Conservation (phyloP, 768 basidiomycete species). For the Macrolepiota fuliginosa region DNA sequence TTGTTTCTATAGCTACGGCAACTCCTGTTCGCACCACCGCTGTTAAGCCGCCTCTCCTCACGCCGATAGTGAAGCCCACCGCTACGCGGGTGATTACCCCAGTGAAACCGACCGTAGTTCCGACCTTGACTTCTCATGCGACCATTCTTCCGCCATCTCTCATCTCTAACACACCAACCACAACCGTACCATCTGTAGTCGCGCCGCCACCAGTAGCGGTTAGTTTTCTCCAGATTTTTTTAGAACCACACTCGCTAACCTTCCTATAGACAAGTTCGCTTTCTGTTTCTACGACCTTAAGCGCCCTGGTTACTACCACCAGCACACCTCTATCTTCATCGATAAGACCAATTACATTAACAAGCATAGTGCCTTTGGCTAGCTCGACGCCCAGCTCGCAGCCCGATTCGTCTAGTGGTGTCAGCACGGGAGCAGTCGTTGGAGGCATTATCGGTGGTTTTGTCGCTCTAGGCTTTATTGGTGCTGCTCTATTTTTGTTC, state of each 20-base stretch:
- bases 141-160: background rate
- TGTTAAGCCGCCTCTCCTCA: background rate
- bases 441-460: slow-evolving; percentile 10
- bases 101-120: background rate
- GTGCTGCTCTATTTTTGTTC: slow-evolving; percentile 5
- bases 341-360: background rate
- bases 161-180: background rate
- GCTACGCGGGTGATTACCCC: background rate
- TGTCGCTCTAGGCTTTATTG: slow-evolving; percentile 6
- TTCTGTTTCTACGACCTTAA: background rate
- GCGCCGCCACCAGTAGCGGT: background rate
- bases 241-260: background rate
- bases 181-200: background rate
- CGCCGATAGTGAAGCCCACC: background rate
- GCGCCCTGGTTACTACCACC: background rate
- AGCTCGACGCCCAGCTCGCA: background rate
- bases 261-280: background rate
- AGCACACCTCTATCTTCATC: background rate
- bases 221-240: background rate
- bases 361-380: background rate
- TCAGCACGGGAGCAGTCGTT: slow-evolving; percentile 8
- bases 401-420: background rate
- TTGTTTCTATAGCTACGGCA: background rate
- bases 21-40: background rate
- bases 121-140: background rate